A percentile compares a stretch with the other conserved stretches of the same genome.
Conservation (phyloP, 345 rosid genomes). For the Jatropha curcas region DNA sequence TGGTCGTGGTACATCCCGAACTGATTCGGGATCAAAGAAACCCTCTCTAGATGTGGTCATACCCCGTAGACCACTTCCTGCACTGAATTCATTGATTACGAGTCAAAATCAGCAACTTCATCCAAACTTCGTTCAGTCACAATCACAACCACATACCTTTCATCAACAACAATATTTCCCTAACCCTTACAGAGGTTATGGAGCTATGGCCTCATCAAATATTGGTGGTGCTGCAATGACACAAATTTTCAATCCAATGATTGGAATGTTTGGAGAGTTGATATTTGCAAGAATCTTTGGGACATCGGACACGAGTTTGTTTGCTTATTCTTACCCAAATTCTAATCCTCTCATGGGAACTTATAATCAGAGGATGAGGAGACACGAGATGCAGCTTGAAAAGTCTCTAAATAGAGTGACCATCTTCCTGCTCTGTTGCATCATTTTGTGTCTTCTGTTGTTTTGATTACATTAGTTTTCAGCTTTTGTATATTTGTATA, state of each 20-base stretch:
- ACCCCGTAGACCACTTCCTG: conserved; percentile 24
- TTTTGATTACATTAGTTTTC: conserved; percentile 11
- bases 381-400: conserved; percentile 35
- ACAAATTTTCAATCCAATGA: conserved; percentile 46
- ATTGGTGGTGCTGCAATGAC: conserved; percentile 27
- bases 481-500: conserved; percentile 19
- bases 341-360: conserved; percentile 8
- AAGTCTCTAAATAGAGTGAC: conserved; percentile 27
- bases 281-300: conserved; percentile 23
- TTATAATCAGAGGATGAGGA: conserved; percentile 23
- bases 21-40: conserved; percentile 6
- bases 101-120: conserved; percentile 28
- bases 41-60: background rate
- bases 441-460: conserved; percentile 30
- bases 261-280: conserved; percentile 62
- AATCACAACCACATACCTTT: conserved; percentile 18
- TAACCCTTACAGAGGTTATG: conserved; percentile 33
- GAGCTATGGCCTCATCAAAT: conserved; percentile 17
- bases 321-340: conserved; percentile 39
- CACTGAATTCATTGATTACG: background rate
- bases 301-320: conserved; percentile 40
- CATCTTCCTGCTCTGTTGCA: conserved; percentile 29
- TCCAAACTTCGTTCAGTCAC: conserved; percentile 24
- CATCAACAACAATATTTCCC: conserved; percentile 34
- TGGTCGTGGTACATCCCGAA: conserved; percentile 17